Base-by-base conservation (phyloP, 2,329 filamentous ascomycete genomes). In the Exophiala viscosa region DNA sequence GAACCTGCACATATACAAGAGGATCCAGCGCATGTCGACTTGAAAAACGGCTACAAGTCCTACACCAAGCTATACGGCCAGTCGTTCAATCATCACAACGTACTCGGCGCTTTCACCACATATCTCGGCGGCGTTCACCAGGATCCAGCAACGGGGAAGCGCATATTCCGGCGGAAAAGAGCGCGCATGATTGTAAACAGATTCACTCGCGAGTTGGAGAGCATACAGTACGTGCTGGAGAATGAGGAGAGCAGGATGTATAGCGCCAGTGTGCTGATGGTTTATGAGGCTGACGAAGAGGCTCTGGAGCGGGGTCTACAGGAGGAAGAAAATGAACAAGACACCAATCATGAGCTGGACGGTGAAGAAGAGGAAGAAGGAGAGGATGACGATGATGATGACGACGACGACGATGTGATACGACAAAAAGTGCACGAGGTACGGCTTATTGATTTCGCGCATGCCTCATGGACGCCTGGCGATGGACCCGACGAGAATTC, bases 401-500 rank as follows among this genome's bases (percentile, higher is more conserved):
- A 49, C 5, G 36, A 50, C 20, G 65, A 68, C 1, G 79, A 82
- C 0, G 79, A 84, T 1, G 79, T 83, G 2, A 73, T 73, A 55
- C 66, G 69, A 9, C 86, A 86, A 0, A 85, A 85, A 62, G 81
- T 95, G 39, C 89, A 86, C 64, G 80, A 83, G 10, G 77, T 96
- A 45, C 93, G 92, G 66, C 78, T 99, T 58, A 99, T 99, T 62
- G 93, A 99, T 69, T 99, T 99, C 77, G 93, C 93, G 1, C 93
- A 99, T 70, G 93, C 93, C 9, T 73, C 77, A 45, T 97, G 87
- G 85, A 86, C 83, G 1, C 87, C 88, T 0, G 89, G 90, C 1
- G 73, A 86, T 63, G 92, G 92, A 0, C 86, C 87, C 0, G 93
- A 99, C 67, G 86, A 95, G 71, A 97, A 97, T 65, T 74, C 81